Evolutionary conservation across 768 basidiomycete species (phyloP), one percentile per base, ranked within the genome.

Genomic region (Leucocoprinus leucothites): DNA sequence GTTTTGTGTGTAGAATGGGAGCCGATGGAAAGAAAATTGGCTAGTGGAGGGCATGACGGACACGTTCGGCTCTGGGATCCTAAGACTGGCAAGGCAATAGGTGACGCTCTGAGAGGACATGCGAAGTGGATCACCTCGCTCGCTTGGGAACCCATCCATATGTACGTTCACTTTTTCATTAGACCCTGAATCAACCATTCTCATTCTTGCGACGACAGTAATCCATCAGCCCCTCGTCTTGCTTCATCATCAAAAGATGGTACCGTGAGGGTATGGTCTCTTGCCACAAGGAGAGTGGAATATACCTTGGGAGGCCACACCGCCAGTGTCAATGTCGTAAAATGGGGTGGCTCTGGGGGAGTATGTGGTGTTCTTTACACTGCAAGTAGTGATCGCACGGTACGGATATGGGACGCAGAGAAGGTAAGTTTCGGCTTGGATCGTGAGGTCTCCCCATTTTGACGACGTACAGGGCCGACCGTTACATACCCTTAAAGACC

Each of bases 1-100:
- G 94, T 99, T 1, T 78, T 98, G 1, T 98, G 94, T 62, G 91
- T 94, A 3, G 97, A 98, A 65, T 99, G 96, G 95, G 94, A 98
- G 63, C 90, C 91, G 0, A 80, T 91, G 77, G 95, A 98, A 65
- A 75, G 94, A 42, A 87, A 86, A 62, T 72, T 98, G 13, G 96
- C 95, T 0, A 94, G 91, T 3, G 97, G 97, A 1, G 94, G 94
- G 0, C 89, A 98, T 65, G 95, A 99, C 68, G 91, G 92, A 16
- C 89, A 94, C 63, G 85, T 90, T 22, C 77, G 94, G 48, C 69
- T 98, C 56, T 99, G 96, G 97, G 90, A 97, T 62, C 94, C 94
- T 13, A 91, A 88, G 66, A 87, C 88, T 0, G 95, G 97, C 24
- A 92, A 92, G 64, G 77, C 91, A 0, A 77, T 91, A 18, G 94